Evolutionary conservation across 768 basidiomycete genomes (phyloP), one percentile per base, ranked within the genome.

Genomic region (Termitomyces sp.): DNA sequence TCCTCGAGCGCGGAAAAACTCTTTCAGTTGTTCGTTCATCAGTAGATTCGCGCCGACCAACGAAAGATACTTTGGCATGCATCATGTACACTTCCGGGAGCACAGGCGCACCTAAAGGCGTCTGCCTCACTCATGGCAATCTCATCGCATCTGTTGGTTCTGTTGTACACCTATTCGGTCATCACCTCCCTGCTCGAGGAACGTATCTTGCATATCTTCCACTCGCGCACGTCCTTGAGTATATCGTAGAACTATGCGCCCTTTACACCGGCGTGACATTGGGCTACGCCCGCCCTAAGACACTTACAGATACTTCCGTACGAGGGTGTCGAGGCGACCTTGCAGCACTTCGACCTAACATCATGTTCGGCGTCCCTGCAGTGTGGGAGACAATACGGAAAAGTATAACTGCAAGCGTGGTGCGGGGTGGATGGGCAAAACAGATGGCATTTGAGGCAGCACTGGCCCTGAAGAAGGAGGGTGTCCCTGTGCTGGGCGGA

Each of bases 341-440:
- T 66, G 77, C 78, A 52, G 80, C 85, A 13, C 89, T 97, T 77
- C 74, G 78, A 46, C 96, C 96, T 7, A 80, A 86, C 24, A 85
- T 97, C 72, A 87, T 98, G 82, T 84, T 92, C 51, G 96, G 94
- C 52, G 96, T 98, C 1, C 96, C 96, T 3, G 92, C 94, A 2
- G 90, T 98, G 0, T 99, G 94, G 94, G 96, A 99, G 73, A 87
- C 85, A 56, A 98, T 98, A 62, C 86, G 94, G 57, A 99, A 99
- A 76, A 94, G 94, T 34, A 95, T 99, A 68, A 65, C 93, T 8
- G 69, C 78, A 59, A 93, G 92, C 72, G 87, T 98, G 52, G 82
- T 90, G 55, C 66, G 81, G 6, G 74, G 85, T 3, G 88, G 92
- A 8, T 47, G 73, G 2, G 24, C 92, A 64, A 90, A 81, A 77